A percentile compares a stretch with the other conserved stretches of the same genome.
phyloP scores from a whole-genome alignment of 768 basidiomycete genomes.

The Termitomyces sp. region DNA sequence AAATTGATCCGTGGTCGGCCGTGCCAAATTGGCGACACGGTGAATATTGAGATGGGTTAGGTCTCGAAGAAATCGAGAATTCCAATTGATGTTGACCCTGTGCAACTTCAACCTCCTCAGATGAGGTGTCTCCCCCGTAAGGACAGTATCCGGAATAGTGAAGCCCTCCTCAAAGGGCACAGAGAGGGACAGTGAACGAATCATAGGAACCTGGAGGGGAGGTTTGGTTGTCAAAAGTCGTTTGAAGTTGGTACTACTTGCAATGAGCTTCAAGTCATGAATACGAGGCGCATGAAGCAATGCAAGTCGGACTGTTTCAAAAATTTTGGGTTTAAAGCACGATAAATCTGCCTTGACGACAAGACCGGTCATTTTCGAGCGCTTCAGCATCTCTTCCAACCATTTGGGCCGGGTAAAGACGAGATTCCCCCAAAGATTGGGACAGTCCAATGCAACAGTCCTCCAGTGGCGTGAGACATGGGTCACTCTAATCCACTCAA shows the following conservation, averaged over 20 bases:
- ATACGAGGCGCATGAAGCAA: slow-evolving; percentile 29
- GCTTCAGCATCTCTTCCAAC: slow-evolving; percentile 37
- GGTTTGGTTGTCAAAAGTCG: slow-evolving; percentile 21
- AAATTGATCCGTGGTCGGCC: slow-evolving; percentile 27
- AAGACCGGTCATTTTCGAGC: slow-evolving; percentile 38
- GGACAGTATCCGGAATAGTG: slow-evolving; percentile 21
- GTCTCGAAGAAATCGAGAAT: slow-evolving; percentile 26
- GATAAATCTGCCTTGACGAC: slow-evolving; percentile 21
- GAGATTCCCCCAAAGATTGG: slow-evolving; percentile 35
- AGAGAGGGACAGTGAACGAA: slow-evolving; percentile 25
- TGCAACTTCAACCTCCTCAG: slow-evolving; percentile 31
- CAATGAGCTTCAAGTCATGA: slow-evolving; percentile 25
- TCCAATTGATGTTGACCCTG: slow-evolving; percentile 30
- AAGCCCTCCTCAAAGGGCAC: slow-evolving; percentile 15
- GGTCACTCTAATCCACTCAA: slow-evolving; percentile 32
- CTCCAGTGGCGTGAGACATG: slow-evolving; percentile 42
- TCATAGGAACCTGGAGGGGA: slow-evolving; percentile 23
- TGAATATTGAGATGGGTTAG: slow-evolving; percentile 34
- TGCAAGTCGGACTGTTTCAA: slow-evolving; percentile 23
- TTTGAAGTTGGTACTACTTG: slow-evolving; percentile 17
- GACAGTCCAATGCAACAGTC: slow-evolving; percentile 33
- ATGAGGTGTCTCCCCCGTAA: slow-evolving; percentile 26
- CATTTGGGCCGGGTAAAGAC: slow-evolving; percentile 27
- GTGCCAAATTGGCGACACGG: slow-evolving; percentile 18
- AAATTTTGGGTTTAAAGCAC: slow-evolving; percentile 21